A percentile compares a stretch with the other conserved stretches of the same genome.
These are phyloP conservation scores for Leccinum disarticulatum DNA, from an alignment of 768 basidiomycete genomes.

Conservation along the genomic window DNA sequence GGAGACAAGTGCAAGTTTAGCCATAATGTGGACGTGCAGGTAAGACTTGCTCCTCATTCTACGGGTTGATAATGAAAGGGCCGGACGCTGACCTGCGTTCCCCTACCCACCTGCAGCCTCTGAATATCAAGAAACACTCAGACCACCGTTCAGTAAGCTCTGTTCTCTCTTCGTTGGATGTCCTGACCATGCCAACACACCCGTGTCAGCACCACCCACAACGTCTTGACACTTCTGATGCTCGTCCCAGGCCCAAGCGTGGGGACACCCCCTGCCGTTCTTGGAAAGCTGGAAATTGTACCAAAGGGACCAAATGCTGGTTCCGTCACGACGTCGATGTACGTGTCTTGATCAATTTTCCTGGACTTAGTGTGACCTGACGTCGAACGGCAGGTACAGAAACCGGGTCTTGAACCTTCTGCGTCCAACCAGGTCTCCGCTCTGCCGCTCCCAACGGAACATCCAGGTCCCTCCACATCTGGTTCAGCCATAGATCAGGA, in stretches of 20 bases:
- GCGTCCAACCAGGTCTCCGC: not conserved
- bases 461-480: not conserved
- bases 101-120: not conserved
- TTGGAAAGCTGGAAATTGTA: slow-evolving; percentile 41
- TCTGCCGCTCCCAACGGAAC: not conserved
- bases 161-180: not conserved
- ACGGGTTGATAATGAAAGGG: not conserved
- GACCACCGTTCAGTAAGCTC: not conserved
- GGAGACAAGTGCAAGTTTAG: slow-evolving; percentile 27
- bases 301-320: slow-evolving; percentile 35
- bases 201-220: not conserved
- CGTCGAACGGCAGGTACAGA: slow-evolving; percentile 9
- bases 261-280: slow-evolving; percentile 23
- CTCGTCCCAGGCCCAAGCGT: slow-evolving; percentile 23
- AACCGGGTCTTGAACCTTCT: not conserved
- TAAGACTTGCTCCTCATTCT: not conserved
- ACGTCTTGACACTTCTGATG: slow-evolving; percentile 7
- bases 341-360: slow-evolving; percentile 7
- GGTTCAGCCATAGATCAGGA: not conserved
- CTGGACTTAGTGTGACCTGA: not conserved
- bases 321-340: slow-evolving; percentile 37
- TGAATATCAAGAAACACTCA: not conserved
- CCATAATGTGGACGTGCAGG: slow-evolving; percentile 17
- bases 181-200: not conserved
- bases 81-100: not conserved